Evolutionary conservation across 2,329 filamentous ascomycete genomes (phyloP), one percentile per base, ranked within the genome.

Genomic region (Penicillium concentricum): DNA sequence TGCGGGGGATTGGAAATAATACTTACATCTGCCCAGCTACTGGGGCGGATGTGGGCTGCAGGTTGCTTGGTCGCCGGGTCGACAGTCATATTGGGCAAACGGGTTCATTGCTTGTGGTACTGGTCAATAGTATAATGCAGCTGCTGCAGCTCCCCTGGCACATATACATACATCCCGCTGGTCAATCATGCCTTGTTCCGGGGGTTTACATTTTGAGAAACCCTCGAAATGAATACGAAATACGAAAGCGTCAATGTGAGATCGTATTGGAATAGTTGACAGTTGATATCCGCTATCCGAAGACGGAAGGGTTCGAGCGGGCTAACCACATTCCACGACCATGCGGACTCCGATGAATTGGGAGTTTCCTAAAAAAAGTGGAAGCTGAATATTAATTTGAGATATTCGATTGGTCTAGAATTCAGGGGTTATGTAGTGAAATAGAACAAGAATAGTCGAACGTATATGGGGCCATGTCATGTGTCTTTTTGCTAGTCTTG

Each of bases 21-120:
- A 60, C 55, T 41, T 59, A 64, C 61, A 64, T 65, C 61, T 51
- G 62, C 60, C 61, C 62, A 64, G 47, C 56, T 65, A 49, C 32
- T 64, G 38, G 57, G 41, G 20, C 59, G 57, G 16, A 58, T 32
- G 10, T 51, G 54, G 26, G n/a, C 38, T 56, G 57, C 39, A 44
- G 35, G 52, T 47, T 51, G 22, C 28, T 47, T 54, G 39, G 34
- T 46, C 46, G 49, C 39, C 41, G 35, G 47, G 34, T 60, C 46
- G 39, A 44, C 45, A 51, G 44, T 47, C 54, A 60, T 60, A 20
- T 32, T 47, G 54, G 18, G 8, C 49, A 34, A 44, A 47, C 13
- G 38, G 32, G 26, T 26, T 44, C 54, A 56, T 52, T 32, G 34
- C 38, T 34, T 16, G 37, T 42, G 12, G 42, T 56, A 45, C 53